These are phyloP conservation scores for Chrysanthemum lavandulifolium DNA, from an alignment of 129 eudicot genomes.

Conservation along the genomic window DNA sequence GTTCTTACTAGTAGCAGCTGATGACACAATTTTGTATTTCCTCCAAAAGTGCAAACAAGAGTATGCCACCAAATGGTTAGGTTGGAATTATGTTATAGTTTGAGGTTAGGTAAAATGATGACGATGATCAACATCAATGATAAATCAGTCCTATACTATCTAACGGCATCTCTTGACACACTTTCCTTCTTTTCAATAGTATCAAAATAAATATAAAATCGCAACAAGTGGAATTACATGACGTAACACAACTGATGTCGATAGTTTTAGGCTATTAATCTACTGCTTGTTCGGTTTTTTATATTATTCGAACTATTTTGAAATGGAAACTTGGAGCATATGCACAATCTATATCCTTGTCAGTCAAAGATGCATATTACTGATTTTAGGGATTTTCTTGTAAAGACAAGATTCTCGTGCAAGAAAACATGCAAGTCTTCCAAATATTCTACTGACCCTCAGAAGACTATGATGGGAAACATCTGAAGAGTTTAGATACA, in stretches of 20 bases:
- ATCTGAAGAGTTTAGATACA: constrained; percentile 14
- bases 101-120: constrained; percentile 33
- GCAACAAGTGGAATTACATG: constrained; percentile 21
- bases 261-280: constrained; percentile 18
- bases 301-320: background rate
- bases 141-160: constrained; percentile 1
- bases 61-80: constrained; percentile 36
- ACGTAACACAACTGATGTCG: constrained; percentile 7
- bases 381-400: background rate
- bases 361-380: constrained; percentile 6
- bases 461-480: constrained; percentile 21
- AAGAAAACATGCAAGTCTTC: constrained; percentile 9
- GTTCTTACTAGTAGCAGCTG: constrained; percentile 15
- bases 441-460: constrained; percentile 22
- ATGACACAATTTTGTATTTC: constrained; percentile 12
- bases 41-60: constrained; percentile 30
- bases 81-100: constrained; percentile 28
- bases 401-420: constrained; percentile 20
- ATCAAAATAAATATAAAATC: constrained; percentile 1
- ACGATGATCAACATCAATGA: constrained; percentile 21
- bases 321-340: constrained; percentile 13
- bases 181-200: constrained; percentile 12
- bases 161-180: background rate
- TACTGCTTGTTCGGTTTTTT: background rate
- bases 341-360: background rate